Base-by-base conservation (phyloP, 176 grass and related monocot species). In the Saccharum spontaneum region DNA sequence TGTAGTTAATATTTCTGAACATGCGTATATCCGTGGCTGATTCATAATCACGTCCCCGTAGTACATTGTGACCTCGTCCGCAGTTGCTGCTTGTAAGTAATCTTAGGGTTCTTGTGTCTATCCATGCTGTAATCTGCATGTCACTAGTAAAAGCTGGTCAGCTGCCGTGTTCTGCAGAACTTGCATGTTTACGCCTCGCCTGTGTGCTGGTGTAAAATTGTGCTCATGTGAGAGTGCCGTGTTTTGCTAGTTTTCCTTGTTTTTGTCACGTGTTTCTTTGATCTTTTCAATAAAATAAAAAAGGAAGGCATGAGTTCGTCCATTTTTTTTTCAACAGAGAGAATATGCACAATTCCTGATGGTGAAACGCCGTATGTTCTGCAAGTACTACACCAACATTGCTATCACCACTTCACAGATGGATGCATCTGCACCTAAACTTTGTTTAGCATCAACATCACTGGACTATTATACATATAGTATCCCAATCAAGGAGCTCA, bases 21-120 rank as follows among this genome's bases (percentile, higher is more conserved):
- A 83, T 75, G n/a, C 62, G 20, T 24, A 65, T 30, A 81, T 77
- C 10, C 82, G 60, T 70, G 75, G 75, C 7, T n/a, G 38, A 69
- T 34, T 78, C 22, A 20, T 71, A 74, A 79, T 37, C 45, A 67
- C 22, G 37, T 40, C 67, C 63, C 10, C 12, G 5, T 34, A 68
- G 34, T 46, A 8, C 3, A 4, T 31, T 71, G 10, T 33, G 22
- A 48, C 22, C 4, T 44, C 10, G 9, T 50, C 73, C 40, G 28
- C 18, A 7, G 37, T 7, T 44, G 10, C 44, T 73, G 49, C 49
- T 16, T 52, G 55, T n/a, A 23, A 70, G 26, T 73, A 16, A 41
- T 24, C 22, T 15, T 13, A 52, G 4, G 65, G 49, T 57, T 36
- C 0, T 10, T 36, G 34, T 59, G 50, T 23, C n/a, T 1, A 18